These are phyloP conservation scores for Chrysochromulina tobinii DNA, from an alignment of 78 protist species.

Conservation along the genomic window DNA sequence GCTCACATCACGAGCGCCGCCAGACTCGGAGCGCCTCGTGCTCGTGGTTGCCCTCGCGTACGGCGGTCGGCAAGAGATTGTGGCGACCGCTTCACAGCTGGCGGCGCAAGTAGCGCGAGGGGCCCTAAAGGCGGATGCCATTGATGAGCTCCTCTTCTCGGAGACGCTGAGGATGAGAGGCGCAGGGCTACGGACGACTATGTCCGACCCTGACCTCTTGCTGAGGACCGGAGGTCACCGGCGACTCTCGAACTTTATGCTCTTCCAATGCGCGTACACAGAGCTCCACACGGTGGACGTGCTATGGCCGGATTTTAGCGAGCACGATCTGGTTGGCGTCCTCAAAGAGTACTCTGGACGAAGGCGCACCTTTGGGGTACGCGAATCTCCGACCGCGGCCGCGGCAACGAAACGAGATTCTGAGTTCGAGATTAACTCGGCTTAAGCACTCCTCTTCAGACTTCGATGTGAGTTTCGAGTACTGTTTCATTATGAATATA, in stretches of 20 bases:
- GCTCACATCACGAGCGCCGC: not conserved
- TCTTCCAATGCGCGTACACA: conserved; percentile 37
- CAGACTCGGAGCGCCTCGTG: not conserved
- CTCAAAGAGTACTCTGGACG: too few relatives aligned
- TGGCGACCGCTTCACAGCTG: not conserved
- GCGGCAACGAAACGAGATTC: too few relatives aligned
- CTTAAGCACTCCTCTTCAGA: too few relatives aligned
- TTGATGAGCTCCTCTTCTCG: not conserved
- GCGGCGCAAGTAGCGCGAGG: not conserved
- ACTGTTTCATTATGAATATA: too few relatives aligned
- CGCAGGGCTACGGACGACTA: not conserved
- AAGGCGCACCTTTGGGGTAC: too few relatives aligned
- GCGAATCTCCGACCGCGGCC: too few relatives aligned
- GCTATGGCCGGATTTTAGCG: conserved; percentile 40
- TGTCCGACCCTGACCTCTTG: conserved; percentile 23
- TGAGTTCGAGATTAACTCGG: too few relatives aligned
- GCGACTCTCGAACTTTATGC: conserved; percentile 26
- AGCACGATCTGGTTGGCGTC: too few relatives aligned
- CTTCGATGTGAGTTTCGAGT: too few relatives aligned
- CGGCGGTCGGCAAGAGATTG: not conserved
- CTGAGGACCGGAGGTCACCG: conserved; percentile 38
- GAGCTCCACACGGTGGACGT: not conserved
- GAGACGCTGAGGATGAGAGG: not conserved
- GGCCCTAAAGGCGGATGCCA: not conserved
- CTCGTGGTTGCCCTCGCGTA: not conserved